phyloP scores from a whole-genome alignment of 495 filamentous ascomycete genomes.

The Aspergillus cavernicola region DNA sequence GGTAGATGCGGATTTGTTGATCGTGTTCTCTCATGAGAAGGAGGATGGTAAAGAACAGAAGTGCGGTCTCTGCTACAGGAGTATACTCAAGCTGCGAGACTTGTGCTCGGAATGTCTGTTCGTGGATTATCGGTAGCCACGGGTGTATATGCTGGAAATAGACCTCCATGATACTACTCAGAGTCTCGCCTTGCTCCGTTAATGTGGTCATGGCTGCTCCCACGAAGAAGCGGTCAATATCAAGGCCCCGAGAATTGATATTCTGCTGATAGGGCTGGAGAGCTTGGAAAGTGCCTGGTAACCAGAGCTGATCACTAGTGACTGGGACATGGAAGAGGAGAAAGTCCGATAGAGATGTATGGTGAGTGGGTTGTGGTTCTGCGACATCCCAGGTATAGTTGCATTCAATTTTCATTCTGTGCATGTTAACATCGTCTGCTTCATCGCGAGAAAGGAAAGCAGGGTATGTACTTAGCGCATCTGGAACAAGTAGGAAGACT shows the following conservation, averaged over 20 bases:
- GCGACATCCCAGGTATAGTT: constrained; percentile 6
- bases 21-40: neutral
- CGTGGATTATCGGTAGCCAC: constrained; percentile 6
- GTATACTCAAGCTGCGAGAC: neutral
- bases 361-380: neutral
- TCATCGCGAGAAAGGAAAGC: neutral
- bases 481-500: neutral
- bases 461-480: neutral
- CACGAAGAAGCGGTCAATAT: constrained; percentile 1
- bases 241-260: neutral
- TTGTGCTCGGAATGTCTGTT: neutral
- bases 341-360: neutral
- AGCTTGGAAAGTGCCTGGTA: neutral
- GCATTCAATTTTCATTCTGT: neutral
- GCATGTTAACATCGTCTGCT: neutral
- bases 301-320: neutral
- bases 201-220: neutral
- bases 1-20: neutral
- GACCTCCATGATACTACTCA: neutral
- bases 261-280: neutral
- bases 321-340: neutral
- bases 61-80: neutral
- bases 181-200: neutral
- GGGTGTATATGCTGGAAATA: constrained; percentile 2
- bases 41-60: neutral